These are phyloP conservation scores for Beauveria caledonica DNA, from an alignment of 2,329 filamentous ascomycete genomes.

Conservation along the genomic window DNA sequence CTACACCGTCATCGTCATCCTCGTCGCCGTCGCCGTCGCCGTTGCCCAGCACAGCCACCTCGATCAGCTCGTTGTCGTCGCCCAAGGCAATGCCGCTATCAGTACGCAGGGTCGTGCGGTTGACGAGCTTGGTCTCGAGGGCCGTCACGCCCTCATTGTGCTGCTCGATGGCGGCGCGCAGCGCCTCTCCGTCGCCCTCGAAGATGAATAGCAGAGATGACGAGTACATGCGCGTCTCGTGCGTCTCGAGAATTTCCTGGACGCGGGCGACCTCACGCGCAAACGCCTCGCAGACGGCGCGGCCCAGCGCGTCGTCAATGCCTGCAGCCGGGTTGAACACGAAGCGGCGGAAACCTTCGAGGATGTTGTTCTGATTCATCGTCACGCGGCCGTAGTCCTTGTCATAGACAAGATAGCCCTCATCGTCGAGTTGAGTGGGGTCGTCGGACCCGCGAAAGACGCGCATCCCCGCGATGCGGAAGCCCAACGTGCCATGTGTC, in stretches of 20 bases:
- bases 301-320: conserved; percentile 51
- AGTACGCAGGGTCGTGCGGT: conserved; percentile 36
- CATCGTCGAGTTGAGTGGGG: conserved; percentile 40
- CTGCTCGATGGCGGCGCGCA: conserved; percentile 46
- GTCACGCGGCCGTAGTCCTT: conserved; percentile 51
- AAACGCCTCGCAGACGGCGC: conserved; percentile 46
- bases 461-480: conserved; percentile 58
- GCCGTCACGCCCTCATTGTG: conserved; percentile 40
- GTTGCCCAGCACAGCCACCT: neutral
- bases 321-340: conserved; percentile 50
- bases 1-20: conserved; percentile 41
- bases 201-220: conserved; percentile 55
- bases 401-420: conserved; percentile 52
- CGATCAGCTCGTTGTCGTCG: conserved; percentile 28
- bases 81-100: conserved; percentile 48
- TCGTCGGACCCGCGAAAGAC: conserved; percentile 51
- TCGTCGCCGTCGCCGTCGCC: neutral
- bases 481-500: conserved; percentile 52
- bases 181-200: conserved; percentile 51
- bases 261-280: conserved; percentile 44
- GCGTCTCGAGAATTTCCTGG: conserved; percentile 41
- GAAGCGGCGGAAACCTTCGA: conserved; percentile 46
- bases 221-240: conserved; percentile 58
- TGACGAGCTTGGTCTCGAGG: conserved; percentile 37
- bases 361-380: conserved; percentile 46